A percentile compares a stretch with the other conserved stretches of the same genome.
These are phyloP conservation scores for Russula compacta DNA, from an alignment of 768 basidiomycete genomes.

Conservation along the genomic window DNA sequence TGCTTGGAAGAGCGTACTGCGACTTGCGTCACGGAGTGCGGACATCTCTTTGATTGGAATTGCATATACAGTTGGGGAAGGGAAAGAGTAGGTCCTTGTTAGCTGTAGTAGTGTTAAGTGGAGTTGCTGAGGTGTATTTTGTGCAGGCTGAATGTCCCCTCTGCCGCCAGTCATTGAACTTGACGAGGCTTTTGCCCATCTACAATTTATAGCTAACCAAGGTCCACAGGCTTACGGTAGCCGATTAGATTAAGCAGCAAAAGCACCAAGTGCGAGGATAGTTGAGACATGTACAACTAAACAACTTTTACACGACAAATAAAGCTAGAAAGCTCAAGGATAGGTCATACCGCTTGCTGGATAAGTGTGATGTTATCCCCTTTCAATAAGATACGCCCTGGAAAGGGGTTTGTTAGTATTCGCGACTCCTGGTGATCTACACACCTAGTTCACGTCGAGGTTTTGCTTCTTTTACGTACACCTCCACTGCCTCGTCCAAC, in stretches of 20 bases:
- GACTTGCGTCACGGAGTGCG: slow-evolving; percentile 79
- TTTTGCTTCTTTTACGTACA: slow-evolving; percentile 84
- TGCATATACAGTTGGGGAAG: slow-evolving; percentile 85
- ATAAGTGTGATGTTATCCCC: slow-evolving; percentile 99
- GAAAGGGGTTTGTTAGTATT: slow-evolving; percentile 5
- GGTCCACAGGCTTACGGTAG: background rate
- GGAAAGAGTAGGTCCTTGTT: slow-evolving; percentile 53
- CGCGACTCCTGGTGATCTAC: slow-evolving; percentile 21
- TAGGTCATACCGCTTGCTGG: slow-evolving; percentile 47
- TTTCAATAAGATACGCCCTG: slow-evolving; percentile 92
- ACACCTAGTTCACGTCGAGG: slow-evolving; percentile 76
- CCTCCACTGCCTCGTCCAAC: slow-evolving; percentile 86
- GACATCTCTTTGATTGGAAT: slow-evolving; percentile 84
- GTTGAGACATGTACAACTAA: slow-evolving; percentile 4
- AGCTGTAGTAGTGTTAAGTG: background rate
- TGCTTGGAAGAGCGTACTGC: slow-evolving; percentile 80
- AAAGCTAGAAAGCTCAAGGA: background rate
- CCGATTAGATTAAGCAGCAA: slow-evolving; percentile 2
- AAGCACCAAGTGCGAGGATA: background rate
- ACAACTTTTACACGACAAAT: slow-evolving; percentile 19
- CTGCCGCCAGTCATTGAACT: slow-evolving; percentile 66
- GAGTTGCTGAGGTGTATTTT: slow-evolving; percentile 1
- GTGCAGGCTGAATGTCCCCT: slow-evolving; percentile 78
- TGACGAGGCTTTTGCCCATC: slow-evolving; percentile 65
- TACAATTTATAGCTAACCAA: slow-evolving; percentile 58